Evolutionary conservation across 2,329 filamentous ascomycete genomes (phyloP), one percentile per base, ranked within the genome.

Genomic region (Clarireedia monteithiana): DNA sequence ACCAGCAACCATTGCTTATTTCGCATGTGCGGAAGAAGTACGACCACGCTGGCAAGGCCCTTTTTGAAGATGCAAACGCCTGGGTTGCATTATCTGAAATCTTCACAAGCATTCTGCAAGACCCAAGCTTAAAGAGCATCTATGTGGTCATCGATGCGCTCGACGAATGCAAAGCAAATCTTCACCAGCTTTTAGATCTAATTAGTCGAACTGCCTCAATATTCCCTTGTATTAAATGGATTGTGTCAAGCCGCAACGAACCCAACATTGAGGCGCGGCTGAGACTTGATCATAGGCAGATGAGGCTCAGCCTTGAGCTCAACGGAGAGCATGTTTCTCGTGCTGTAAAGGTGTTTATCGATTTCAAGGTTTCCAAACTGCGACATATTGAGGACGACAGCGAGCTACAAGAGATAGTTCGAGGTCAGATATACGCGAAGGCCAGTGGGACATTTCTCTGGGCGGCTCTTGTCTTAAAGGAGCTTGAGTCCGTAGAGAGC

Each of bases 371-470:
- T 12, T 4, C 38, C 1, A 4, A 9, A 15, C 24, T 48, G 15
- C 1, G 15, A 10, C 26, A 9, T n/a, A 14, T n/a, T 5, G 27
- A 45, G 20, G 24, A 52, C 26, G 17, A n/a, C 24, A 52, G 26
- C 20, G 5, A 44, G 6, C 26, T 30, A 45, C 15, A 6, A 7
- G n/a, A 52, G 24, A 3, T 3, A 1, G 24, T 52, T 14, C 23
- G 34, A 10, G 1, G 44, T n/a, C 2, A 44, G 7, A 17, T 52
- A 12, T 15, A 4, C 2, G 2, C 15, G 30, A 52, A 52, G 9
- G 6, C 50, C n/a, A 34, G 44, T 14, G n/a, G 15, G n/a, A 52
- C 50, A 12, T 52, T 52, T 45, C 38, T 52, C 20, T 52, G 39
- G 39, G 23, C 44, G 9, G 50, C 23, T 45, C 24, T 52, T 15